A percentile compares a stretch with the other conserved stretches of the same genome.
Conservation (phyloP, 768 basidiomycete species). For the Trametopsis cervina region DNA sequence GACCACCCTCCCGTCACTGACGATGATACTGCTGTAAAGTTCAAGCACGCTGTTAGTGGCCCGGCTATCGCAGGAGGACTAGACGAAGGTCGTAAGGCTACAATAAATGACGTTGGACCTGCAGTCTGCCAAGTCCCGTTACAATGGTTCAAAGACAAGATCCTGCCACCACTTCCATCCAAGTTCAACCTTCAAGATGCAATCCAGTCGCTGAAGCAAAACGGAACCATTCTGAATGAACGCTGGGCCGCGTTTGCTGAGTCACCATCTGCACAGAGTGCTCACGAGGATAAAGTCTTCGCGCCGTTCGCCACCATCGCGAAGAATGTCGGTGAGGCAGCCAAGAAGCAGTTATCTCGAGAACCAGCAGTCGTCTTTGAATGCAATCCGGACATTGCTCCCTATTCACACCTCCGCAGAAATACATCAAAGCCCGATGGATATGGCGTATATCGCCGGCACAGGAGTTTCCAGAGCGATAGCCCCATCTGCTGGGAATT, state of each 20-base stretch:
- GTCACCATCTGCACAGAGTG: not conserved
- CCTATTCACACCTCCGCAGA: not conserved
- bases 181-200: not conserved
- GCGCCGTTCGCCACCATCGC: not conserved
- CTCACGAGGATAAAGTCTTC: not conserved
- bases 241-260: not conserved
- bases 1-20: not conserved
- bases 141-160: not conserved
- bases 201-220: not conserved
- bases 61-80: not conserved
- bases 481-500: not conserved
- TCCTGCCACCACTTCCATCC: not conserved
- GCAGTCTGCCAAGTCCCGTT: not conserved
- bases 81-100: not conserved
- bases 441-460: not conserved
- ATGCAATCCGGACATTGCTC: not conserved
- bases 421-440: constrained; percentile 4
- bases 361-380: not conserved
- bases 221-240: not conserved
- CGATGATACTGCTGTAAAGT: not conserved
- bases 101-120: not conserved
- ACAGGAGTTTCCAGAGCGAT: not conserved
- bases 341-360: not conserved
- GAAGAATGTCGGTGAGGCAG: not conserved
- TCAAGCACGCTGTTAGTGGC: not conserved